Base-by-base conservation (phyloP, 1,284 basidiomycete genomes). In the Ustanciosporium gigantosporum region DNA sequence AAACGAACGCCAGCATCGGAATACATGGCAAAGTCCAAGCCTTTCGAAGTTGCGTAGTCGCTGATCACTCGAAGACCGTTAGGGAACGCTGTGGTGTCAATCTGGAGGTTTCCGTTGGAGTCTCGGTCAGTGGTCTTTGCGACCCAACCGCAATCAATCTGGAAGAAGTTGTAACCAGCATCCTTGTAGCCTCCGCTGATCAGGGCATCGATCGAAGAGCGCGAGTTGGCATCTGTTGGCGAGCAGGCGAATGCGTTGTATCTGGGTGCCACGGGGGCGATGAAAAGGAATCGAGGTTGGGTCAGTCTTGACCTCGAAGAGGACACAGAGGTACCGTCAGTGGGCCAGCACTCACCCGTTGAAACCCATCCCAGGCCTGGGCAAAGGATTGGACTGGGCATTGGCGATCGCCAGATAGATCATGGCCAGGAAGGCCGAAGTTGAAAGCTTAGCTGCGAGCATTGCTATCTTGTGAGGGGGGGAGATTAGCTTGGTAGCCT, bases 1-100 rank as follows among this genome's bases (percentile, higher is more conserved):
- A 41, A 31, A 22, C 59, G 78, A 77, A 73, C 78, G 55, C 82
- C 83, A 2, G 82, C 82, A 46, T 77, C 77, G 36, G 81, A 82
- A 62, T 84, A 84, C 17, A 84, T 82, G 0, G 82, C 82, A 44
- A 81, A 80, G 66, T 82, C 81, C 16, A 84, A 68, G 1, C 81
- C 82, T 46, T 82, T 46, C 7, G 57, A 67, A 52, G 82, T 81
- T 4, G 83, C 76, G 31, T 81, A 66, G 42, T 74, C 67, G 7
- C 80, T 68, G 7, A 83, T 62, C 15, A 60, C 66, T 43, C 81
- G 80, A 45, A 84, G 79, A 0, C 83, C 83, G 17, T 77, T 77
- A 0, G 82, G 82, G 48, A 83, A 84, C 36, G 79, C 79, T 8
- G 52, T 56, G 2, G 80, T 71, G 57, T 83, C 79, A 9, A 71